Evolutionary conservation across 2,329 filamentous ascomycete species (phyloP), one percentile per base, ranked within the genome.

Genomic region (Pochonia chlamydosporia): DNA sequence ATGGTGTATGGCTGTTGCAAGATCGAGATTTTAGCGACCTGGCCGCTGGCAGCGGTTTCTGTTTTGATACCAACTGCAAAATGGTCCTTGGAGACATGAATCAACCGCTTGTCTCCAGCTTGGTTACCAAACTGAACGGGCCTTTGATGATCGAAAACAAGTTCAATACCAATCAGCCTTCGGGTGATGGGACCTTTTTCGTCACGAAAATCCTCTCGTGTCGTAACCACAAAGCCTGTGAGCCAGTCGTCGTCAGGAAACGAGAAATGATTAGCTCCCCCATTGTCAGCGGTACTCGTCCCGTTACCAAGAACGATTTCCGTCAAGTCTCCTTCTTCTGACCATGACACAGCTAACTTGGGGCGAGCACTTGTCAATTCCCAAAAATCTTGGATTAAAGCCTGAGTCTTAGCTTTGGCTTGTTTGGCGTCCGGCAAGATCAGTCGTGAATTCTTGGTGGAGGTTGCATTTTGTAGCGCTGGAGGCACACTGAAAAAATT

Each of bases 21-120:
- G 14, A 43, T 30, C 11, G 23, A 43, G 8, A 43, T 18, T n/a
- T 24, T 20, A 14, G 41, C 28, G 14, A 43, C 16, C 11, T 26
- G 41, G 21, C 28, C 28, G 21, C 31, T 26, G 8, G 18, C 9
- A 18, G n/a, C 16, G 41, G 20, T 33, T 16, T 43, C 28, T 23
- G 16, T 30, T 20, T 33, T 23, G 18, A 43, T 8, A 23, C 41
- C 41, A 31, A 31, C 41, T 11, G 41, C 24, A 3, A 43, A 43
- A 33, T 31, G 3, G 10, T 24, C 18, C n/a, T 30, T 9, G 3
- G 41, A 43, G 9, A 31, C 41, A 24, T 43, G 41, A 43, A 43
- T 30, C 24, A 43, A 20, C 8, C 41, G 41, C 13, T 43, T 43
- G 18, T 43, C 41, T 20, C 41, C 41, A 20, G n/a, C 23, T 43